These are phyloP conservation scores for Sporothrix euskadiensis DNA, from an alignment of 2,329 filamentous ascomycete genomes.

Conservation along the genomic window DNA sequence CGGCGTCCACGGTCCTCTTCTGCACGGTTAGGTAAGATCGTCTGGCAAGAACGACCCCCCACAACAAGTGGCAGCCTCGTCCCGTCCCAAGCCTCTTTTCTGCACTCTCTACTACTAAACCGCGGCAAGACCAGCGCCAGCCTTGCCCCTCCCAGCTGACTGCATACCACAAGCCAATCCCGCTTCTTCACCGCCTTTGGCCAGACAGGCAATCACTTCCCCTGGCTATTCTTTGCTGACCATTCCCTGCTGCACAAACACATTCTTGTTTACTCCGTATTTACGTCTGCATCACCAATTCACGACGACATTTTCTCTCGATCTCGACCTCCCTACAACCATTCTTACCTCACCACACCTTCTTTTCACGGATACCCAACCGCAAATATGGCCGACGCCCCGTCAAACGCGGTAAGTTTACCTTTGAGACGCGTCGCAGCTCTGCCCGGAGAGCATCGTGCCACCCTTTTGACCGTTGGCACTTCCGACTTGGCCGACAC, in stretches of 20 bases:
- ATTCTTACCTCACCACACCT: background rate
- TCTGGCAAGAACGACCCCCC: background rate
- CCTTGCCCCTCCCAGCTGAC: slow-evolving; percentile 18
- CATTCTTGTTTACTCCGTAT: background rate
- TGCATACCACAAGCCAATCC: background rate
- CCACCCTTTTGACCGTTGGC: background rate
- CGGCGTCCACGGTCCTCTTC: background rate
- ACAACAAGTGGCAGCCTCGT: slow-evolving; percentile 17
- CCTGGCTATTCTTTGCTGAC: slow-evolving; percentile 13
- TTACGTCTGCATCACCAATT: slow-evolving; percentile 14
- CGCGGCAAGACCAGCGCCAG: background rate
- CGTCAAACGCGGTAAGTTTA: slow-evolving; percentile 27
- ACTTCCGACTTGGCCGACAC: background rate
- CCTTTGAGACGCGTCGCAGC: background rate
- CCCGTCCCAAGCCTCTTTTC: background rate
- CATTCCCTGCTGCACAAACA: slow-evolving; percentile 7
- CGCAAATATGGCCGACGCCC: slow-evolving; percentile 28
- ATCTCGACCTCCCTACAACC: background rate
- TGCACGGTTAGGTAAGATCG: background rate
- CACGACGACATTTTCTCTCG: background rate
- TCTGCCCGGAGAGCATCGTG: background rate
- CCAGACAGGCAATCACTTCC: background rate
- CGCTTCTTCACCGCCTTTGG: slow-evolving; percentile 26
- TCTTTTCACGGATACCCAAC: background rate
- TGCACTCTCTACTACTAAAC: background rate